These are phyloP conservation scores for Datura wrightii DNA, from an alignment of 257 asterid genomes.

Conservation along the genomic window DNA sequence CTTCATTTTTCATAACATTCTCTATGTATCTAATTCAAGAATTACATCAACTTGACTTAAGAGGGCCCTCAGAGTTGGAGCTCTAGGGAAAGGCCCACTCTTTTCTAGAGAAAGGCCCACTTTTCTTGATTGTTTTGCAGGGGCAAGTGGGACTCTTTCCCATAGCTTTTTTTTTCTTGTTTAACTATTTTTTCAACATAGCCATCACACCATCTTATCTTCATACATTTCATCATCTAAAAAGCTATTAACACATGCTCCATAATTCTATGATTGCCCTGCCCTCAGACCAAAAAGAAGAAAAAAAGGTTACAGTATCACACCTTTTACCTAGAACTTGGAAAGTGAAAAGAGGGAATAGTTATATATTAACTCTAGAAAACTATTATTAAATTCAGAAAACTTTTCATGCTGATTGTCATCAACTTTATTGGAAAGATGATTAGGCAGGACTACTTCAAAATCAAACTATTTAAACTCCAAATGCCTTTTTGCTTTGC, in stretches of 20 bases:
- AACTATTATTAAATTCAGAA: slow-evolving; percentile 31
- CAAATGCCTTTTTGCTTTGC: slow-evolving; percentile 27
- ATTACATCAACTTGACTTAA: slow-evolving; percentile 2
- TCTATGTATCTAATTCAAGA: slow-evolving; percentile 25
- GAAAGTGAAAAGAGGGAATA: slow-evolving; percentile 39
- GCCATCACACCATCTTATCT: slow-evolving; percentile 55
- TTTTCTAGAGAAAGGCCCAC: slow-evolving; percentile 42
- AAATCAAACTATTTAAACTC: slow-evolving; percentile 54
- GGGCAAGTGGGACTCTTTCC: slow-evolving; percentile 56
- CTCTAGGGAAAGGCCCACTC: slow-evolving; percentile 1
- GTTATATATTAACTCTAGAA: slow-evolving; percentile 33
- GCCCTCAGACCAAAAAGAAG: slow-evolving; percentile 27
- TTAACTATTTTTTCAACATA: slow-evolving; percentile 29
- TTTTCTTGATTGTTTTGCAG: slow-evolving; percentile 41
- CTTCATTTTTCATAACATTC: slow-evolving; percentile 17
- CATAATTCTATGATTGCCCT: slow-evolving; percentile 53
- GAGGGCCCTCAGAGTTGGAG: not conserved
- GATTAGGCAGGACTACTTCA: slow-evolving; percentile 39
- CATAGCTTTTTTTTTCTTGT: slow-evolving; percentile 36
- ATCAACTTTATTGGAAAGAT: slow-evolving; percentile 39
- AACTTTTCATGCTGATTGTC: slow-evolving; percentile 35
- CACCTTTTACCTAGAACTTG: slow-evolving; percentile 40
- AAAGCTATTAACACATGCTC: slow-evolving; percentile 48
- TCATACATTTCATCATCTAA: slow-evolving; percentile 48
- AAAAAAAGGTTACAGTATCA: slow-evolving; percentile 37